Base-by-base conservation (phyloP, 768 basidiomycete genomes). In the Xerocomellus amylosporus region DNA sequence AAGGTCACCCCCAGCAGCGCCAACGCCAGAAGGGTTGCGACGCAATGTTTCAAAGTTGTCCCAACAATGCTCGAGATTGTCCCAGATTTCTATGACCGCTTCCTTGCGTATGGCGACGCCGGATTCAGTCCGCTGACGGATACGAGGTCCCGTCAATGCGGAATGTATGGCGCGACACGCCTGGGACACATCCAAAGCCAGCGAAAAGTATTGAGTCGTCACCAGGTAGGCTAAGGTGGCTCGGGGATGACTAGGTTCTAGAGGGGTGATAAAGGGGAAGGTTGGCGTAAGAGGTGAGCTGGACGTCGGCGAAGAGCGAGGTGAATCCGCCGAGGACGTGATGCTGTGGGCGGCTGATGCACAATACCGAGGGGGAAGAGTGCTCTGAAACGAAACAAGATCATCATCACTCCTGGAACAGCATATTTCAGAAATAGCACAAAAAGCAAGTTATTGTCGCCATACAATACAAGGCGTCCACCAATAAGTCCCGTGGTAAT, bases 381-480 rank as follows among this genome's bases (percentile, higher is more conserved):
- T 82, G 42, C 75, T 76, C 65, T 91, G 86, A 67, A 96, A 92
- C 0, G 80, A 69, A 15, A 82, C 75, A 20, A 93, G 75, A 68
- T 95, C 93, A 41, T 93, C 91, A 28, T 85, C 83, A 48, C 82
- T 78, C 43, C 89, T 93, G 60, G 42, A 49, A 45, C 31, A 36
- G 40, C 8, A 26, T 24, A 38, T 26, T 30, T 65, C n/a, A 61
- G 49, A 45, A 17, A 37, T 8, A 42, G 10, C 17, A 34, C 24
- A 28, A 20, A 53, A 40, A 19, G 39, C 12, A 38, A 37, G 39
- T n/a, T 3, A 56, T 8, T 30, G 19, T 37, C 15, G 28, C 59
- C 90, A 62, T 73, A 92, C 91, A 96, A 71, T 43, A 87, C 75
- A 44, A 96, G 77, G 37, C 91, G 86, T 3, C 91, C 87, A n/a